Base-by-base conservation (phyloP, 768 basidiomycete genomes). In the Calocera viscosa region DNA sequence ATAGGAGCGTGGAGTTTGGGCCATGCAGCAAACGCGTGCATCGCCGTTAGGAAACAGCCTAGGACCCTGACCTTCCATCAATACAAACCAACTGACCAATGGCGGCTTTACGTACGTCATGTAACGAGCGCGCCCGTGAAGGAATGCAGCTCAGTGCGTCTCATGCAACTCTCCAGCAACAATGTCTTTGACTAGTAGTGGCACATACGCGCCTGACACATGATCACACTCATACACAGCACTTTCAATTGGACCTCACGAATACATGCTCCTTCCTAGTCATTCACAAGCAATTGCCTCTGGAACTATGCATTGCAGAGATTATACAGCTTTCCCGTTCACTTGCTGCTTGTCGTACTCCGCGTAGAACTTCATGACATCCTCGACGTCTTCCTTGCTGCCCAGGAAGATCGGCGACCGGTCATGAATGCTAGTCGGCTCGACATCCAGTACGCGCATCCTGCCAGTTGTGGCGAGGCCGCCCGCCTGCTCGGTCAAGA, bases 401-500 rank as follows among this genome's bases (percentile, higher is more conserved):
- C 96, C 96, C 32, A 99, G 80, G 81, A 94, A 99, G 28, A 98
- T 90, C 2, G 95, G 82, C 78, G 89, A 90, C 34, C 96, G 85
- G 74, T 96, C 89, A 74, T 99, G 96, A 69, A 97, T 96, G 72
- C 75, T 77, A 66, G 84, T 91, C 5, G 96, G 88, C 49, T 87
- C 79, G 69, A 99, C 88, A 73, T 99, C 96, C 53, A 99, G 81
- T 73, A 99, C 94, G 32, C 95, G 86, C 74, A 86, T 82, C n/a
- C 84, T 91, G 34, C 96, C 96, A 1, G 96, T 98, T 17, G 95
- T 97, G 1, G 96, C 96, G 70, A 97, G 79, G 30, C 96, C 96
- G 22, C 96, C 96, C 34, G 96, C 96, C 88, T 96, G 74, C 73
- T 97, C 94, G 1, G 86, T 93, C 75, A 97, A 77, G 79, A 88